Evolutionary conservation across 2,329 filamentous ascomycete genomes (phyloP).

Genomic region (Bimuria novae-zelandiae): DNA sequence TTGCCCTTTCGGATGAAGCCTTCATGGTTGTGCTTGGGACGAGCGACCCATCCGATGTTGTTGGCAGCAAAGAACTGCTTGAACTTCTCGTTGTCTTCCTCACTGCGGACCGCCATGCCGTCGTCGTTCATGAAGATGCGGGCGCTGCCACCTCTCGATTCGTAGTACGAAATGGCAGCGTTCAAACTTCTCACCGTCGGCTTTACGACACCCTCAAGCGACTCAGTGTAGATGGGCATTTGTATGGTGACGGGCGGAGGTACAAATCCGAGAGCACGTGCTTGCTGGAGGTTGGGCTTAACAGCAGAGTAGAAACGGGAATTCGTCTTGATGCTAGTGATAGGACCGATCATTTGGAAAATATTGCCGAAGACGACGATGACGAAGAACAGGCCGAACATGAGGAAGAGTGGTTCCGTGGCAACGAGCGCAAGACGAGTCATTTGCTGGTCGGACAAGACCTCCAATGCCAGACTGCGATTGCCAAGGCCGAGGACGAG

Average conservation of each 20-base stretch:
- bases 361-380: constrained; percentile 18
- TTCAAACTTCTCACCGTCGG: constrained; percentile 78
- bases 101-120: constrained; percentile 64
- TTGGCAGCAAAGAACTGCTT: constrained; percentile 53
- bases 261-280: constrained; percentile 61
- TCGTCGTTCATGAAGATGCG: constrained; percentile 71
- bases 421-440: constrained; percentile 59
- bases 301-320: constrained; percentile 76
- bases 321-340: constrained; percentile 73
- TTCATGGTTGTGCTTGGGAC: constrained; percentile 48
- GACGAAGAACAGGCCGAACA: constrained; percentile 54
- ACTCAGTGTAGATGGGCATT: constrained; percentile 86
- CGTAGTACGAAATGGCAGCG: constrained; percentile 59
- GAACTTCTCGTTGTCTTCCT: constrained; percentile 48
- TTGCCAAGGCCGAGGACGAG: constrained; percentile 61
- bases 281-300: constrained; percentile 44
- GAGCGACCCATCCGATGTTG: constrained; percentile 54
- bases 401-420: constrained; percentile 52
- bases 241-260: constrained; percentile 75
- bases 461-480: constrained; percentile 58
- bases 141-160: constrained; percentile 63
- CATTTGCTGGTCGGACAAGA: constrained; percentile 57
- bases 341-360: constrained; percentile 71
- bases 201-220: constrained; percentile 71
- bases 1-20: constrained; percentile 34